Conservation (phyloP, 345 rosid genomes). For the Bruguiera sexangula region DNA sequence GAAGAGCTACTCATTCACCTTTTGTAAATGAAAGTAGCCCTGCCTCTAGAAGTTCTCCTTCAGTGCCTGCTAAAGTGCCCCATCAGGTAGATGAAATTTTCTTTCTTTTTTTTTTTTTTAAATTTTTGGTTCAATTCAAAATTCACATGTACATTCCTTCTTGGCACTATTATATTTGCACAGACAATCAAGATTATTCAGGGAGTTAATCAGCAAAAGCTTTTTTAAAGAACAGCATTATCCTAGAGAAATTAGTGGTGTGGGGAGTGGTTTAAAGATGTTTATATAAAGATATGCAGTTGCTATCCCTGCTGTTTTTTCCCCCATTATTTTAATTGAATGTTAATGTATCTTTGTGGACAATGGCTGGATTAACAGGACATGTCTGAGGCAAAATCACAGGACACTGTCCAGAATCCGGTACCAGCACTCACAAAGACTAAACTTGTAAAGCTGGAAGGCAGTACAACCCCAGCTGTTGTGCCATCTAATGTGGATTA, state of each 20-base stretch:
- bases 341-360: background rate
- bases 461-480: slow-evolving; percentile 21
- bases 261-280: too few relatives aligned
- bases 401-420: slow-evolving; percentile 25
- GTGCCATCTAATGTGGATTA: slow-evolving; percentile 51
- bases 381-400: slow-evolving; percentile 21
- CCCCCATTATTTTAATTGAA: too few relatives aligned
- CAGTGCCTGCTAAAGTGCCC: slow-evolving; percentile 19
- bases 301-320: too few relatives aligned
- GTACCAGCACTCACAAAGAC: slow-evolving; percentile 25
- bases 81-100: slow-evolving; percentile 33
- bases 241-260: too few relatives aligned
- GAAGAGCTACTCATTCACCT: slow-evolving; percentile 23
- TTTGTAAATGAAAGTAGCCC: slow-evolving; percentile 13
- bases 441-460: slow-evolving; percentile 12
- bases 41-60: slow-evolving; percentile 22
- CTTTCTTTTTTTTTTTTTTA: background rate
- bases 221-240: too few relatives aligned
- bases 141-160: too few relatives aligned
- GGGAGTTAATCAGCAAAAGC: background rate
- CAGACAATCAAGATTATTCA: background rate
- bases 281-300: too few relatives aligned
- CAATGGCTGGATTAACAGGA: slow-evolving; percentile 29
- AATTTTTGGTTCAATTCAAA: background rate
- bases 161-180: too few relatives aligned